These are phyloP conservation scores for Neodidymelliopsis sp. DNA, from an alignment of 2,329 filamentous ascomycete genomes.

Conservation along the genomic window DNA sequence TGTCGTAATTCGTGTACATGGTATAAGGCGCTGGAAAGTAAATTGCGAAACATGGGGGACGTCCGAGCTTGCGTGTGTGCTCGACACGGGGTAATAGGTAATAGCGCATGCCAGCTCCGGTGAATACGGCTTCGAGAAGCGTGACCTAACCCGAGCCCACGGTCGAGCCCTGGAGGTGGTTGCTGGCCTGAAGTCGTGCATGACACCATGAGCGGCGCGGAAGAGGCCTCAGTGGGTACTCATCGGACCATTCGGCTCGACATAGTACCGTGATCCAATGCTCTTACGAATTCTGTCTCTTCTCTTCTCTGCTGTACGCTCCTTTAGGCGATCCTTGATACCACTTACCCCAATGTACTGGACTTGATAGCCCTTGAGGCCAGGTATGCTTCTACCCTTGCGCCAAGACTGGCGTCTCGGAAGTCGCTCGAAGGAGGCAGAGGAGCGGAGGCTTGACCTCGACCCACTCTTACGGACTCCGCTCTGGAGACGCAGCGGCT, in stretches of 20 bases:
- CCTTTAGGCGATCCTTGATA: slow-evolving; percentile 57
- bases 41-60: slow-evolving; percentile 7
- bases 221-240: slow-evolving; percentile 8
- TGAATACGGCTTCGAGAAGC: slow-evolving; percentile 13
- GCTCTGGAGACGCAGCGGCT: slow-evolving; percentile 22
- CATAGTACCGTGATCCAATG: slow-evolving; percentile 58
- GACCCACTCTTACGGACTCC: slow-evolving; percentile 36
- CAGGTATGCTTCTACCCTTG: slow-evolving; percentile 48
- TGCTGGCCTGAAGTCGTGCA: slow-evolving; percentile 6
- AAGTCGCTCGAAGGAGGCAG: slow-evolving; percentile 22
- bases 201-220: slow-evolving; percentile 3
- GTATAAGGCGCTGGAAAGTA: slow-evolving; percentile 14
- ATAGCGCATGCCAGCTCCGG: background rate
- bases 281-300: slow-evolving; percentile 62
- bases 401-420: slow-evolving; percentile 35
- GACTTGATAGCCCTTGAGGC: slow-evolving; percentile 55
- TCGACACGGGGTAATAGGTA: background rate
- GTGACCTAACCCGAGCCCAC: slow-evolving; percentile 7
- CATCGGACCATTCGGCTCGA: slow-evolving; percentile 28
- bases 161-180: slow-evolving; percentile 2
- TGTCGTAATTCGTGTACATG: slow-evolving; percentile 14
- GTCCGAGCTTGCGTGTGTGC: slow-evolving; percentile 4
- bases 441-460: slow-evolving; percentile 27
- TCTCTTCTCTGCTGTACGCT: slow-evolving; percentile 59
- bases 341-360: slow-evolving; percentile 60